These are phyloP conservation scores for Clarireedia paspali DNA, from an alignment of 2,329 filamentous ascomycete genomes.

Conservation along the genomic window DNA sequence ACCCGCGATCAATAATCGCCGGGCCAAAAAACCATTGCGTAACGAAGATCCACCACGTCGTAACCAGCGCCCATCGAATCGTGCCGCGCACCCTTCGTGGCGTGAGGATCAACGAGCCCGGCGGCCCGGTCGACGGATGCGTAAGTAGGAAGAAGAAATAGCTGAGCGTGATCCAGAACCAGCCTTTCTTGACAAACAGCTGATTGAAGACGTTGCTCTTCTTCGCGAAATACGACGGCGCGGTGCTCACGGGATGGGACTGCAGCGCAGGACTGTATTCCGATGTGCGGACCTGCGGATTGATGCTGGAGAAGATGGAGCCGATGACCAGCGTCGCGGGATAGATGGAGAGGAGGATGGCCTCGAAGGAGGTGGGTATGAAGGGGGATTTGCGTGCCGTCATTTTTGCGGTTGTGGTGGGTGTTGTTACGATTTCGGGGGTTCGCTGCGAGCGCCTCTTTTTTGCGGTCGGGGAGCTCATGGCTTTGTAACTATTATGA, in stretches of 20 bases:
- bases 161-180: constrained; percentile 79
- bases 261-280: constrained; percentile 56
- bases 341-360: constrained; percentile 60
- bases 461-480: constrained; percentile 24
- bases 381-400: constrained; percentile 40
- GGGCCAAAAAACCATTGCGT: constrained; percentile 98
- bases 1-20: constrained; percentile 80
- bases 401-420: constrained; percentile 14
- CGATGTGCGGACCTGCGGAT: constrained; percentile 58
- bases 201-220: constrained; percentile 91
- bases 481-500: constrained; percentile 18
- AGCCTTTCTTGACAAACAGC: constrained; percentile 90
- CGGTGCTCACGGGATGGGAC: constrained; percentile 51
- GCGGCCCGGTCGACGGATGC: constrained; percentile 51
- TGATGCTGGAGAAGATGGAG: constrained; percentile 70
- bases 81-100: constrained; percentile 48
- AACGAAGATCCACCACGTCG: constrained; percentile 71
- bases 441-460: constrained; percentile 24
- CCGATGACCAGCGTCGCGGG: constrained; percentile 73
- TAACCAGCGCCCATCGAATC: constrained; percentile 64
- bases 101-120: constrained; percentile 32
- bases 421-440: constrained; percentile 17
- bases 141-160: constrained; percentile 63
- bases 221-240: constrained; percentile 83
- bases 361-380: constrained; percentile 63